A percentile compares a stretch with the other conserved stretches of the same genome.
These are phyloP conservation scores for Cryphonectria radicalis DNA, from an alignment of 2,329 filamentous ascomycete genomes.

Conservation along the genomic window DNA sequence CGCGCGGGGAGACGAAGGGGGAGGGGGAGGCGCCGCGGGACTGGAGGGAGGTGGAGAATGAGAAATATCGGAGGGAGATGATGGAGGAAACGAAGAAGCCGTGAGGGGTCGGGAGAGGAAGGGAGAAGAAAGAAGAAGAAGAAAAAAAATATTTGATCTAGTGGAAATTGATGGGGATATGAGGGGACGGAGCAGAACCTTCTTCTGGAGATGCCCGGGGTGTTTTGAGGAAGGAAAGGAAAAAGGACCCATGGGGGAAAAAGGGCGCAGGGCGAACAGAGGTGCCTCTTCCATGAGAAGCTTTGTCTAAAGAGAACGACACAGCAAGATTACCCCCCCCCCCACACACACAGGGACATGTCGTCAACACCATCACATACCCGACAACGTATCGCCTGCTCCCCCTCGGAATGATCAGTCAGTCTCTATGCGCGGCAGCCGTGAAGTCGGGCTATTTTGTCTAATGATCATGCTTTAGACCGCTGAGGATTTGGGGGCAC, in stretches of 20 bases:
- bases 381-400: neutral
- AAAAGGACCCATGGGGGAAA: neutral
- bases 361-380: neutral
- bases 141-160: neutral
- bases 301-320: neutral
- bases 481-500: neutral
- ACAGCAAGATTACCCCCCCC: neutral
- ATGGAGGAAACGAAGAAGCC: conserved; percentile 31
- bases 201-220: neutral
- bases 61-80: conserved; percentile 55
- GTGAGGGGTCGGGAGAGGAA: neutral
- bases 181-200: neutral
- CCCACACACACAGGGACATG: neutral
- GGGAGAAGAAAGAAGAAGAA: neutral
- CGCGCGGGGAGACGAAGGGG: conserved; percentile 68
- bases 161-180: neutral
- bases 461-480: neutral
- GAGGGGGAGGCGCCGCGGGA: conserved; percentile 65
- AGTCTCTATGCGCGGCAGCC: neutral
- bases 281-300: neutral
- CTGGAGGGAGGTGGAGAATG: conserved; percentile 69
- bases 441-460: neutral
- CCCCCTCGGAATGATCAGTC: neutral
- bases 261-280: neutral
- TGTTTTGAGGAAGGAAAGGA: neutral